Conservation (phyloP, 345 rosid genomes). For the Eucalyptus caleyi region DNA sequence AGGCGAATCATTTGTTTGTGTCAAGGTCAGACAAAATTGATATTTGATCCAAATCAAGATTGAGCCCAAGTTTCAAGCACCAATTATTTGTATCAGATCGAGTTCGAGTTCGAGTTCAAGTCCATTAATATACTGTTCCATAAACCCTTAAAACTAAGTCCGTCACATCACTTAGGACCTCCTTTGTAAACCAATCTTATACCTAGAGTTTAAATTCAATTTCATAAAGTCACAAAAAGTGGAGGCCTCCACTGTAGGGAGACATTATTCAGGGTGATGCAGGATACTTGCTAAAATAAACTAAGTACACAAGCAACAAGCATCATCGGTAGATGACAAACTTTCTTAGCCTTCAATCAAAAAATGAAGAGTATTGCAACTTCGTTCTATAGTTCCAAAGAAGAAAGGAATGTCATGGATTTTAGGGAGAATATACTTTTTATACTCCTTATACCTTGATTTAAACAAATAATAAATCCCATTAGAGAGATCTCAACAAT, state of each 20-base stretch:
- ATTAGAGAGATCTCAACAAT: not conserved
- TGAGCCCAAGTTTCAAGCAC: not conserved
- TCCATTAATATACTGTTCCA: not conserved
- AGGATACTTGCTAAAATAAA: not conserved
- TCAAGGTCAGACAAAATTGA: not conserved
- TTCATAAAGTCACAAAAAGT: not conserved
- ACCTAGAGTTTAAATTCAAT: not conserved
- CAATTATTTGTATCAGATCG: not conserved
- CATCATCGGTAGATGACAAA: not conserved
- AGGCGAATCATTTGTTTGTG: not conserved
- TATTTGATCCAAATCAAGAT: not conserved
- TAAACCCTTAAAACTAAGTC: not conserved
- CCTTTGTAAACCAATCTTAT: not conserved
- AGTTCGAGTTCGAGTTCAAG: not conserved
- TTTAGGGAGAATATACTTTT: not conserved
- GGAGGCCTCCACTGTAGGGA: not conserved
- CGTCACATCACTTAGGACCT: not conserved
- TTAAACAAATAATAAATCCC: not conserved
- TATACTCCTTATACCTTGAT: not conserved
- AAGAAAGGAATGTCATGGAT: not conserved
- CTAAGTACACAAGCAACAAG: not conserved
- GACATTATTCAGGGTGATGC: not conserved
- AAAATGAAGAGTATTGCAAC: not conserved
- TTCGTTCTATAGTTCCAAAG: not conserved
- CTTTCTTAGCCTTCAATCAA: not conserved